Evolutionary conservation across 1,284 basidiomycete species (phyloP), one percentile per base, ranked within the genome.

Genomic region (Grifola frondosa): DNA sequence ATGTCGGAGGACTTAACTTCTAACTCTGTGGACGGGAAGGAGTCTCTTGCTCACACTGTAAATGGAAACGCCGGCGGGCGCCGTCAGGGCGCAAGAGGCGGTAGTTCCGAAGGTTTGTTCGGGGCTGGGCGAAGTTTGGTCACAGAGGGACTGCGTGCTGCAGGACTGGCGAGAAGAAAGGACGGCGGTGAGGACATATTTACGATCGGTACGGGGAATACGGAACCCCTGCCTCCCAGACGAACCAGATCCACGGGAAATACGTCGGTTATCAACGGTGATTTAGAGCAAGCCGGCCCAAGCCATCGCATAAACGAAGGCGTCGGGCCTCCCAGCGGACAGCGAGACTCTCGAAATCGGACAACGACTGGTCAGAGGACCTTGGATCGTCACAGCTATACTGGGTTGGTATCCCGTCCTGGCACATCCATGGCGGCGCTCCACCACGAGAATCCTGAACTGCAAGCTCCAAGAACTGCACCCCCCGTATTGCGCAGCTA

Each of bases 121-220:
- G 66, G 65, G 41, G 53, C 60, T 30, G 73, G 74, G 11, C 65
- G 81, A 41, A 82, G 78, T 54, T 63, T 88, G 9, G 63, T 85
- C 7, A 77, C 82, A 2, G 84, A 88, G 61, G 78, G 81, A n/a
- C 59, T 89, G 40, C 73, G 80, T 41, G 84, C 85, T 3, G 85
- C 87, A 1, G 88, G 87, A 6, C 67, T 88, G 44, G 66, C 64
- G 53, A 75, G 67, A 44, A 57, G 64, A 28, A 61, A 59, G 31
- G 64, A 67, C 24, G 37, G 38, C 8, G 51, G 52, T 6, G 68
- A 69, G 19, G 74, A 75, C 42, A 57, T 71, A 9, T 77, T 78
- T 39, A 53, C 44, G 20, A 50, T 43, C 17, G 29, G 42, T 37
- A 59, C 51, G 16, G 46, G 37, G n/a, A 28, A 34, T 21, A 23